These are phyloP conservation scores for Xerocomellus amylosporus DNA, from an alignment of 768 basidiomycete species.

Conservation along the genomic window DNA sequence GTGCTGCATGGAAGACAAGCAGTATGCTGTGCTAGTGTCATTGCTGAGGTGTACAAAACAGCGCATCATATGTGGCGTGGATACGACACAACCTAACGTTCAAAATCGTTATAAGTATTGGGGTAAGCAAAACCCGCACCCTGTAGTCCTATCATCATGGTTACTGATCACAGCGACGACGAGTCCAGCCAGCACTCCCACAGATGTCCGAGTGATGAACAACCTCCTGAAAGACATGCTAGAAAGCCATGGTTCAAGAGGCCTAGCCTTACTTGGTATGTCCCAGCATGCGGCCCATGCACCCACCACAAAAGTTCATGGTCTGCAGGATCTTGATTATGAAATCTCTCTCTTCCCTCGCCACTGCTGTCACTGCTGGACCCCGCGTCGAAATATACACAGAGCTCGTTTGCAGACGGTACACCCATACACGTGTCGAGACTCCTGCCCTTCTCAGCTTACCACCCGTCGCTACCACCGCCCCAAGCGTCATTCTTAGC, in stretches of 20 bases:
- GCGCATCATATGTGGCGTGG: no score
- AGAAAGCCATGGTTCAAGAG: not conserved
- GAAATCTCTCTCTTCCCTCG: conserved; percentile 2
- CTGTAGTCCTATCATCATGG: not conserved
- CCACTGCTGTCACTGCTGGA: not conserved
- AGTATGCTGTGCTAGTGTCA: no score
- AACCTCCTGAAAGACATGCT: not conserved
- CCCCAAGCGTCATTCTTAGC: not conserved
- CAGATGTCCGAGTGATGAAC: not conserved
- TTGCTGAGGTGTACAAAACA: no score
- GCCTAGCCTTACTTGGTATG: not conserved
- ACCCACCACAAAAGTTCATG: not conserved
- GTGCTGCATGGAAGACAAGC: not conserved
- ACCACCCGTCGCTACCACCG: not conserved
- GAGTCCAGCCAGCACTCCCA: not conserved
- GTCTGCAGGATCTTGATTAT: not conserved
- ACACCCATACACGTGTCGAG: not conserved
- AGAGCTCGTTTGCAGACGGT: conserved; percentile 1
- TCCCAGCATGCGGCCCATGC: not conserved
- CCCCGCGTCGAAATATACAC: conserved; percentile 4
- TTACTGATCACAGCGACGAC: not conserved
- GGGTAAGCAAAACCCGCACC: not conserved
- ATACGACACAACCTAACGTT: no score
- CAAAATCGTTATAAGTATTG: no score
- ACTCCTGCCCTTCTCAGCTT: not conserved